phyloP scores from a whole-genome alignment of 2,329 filamentous ascomycete species.

The Pestalotiopsis sp. region DNA sequence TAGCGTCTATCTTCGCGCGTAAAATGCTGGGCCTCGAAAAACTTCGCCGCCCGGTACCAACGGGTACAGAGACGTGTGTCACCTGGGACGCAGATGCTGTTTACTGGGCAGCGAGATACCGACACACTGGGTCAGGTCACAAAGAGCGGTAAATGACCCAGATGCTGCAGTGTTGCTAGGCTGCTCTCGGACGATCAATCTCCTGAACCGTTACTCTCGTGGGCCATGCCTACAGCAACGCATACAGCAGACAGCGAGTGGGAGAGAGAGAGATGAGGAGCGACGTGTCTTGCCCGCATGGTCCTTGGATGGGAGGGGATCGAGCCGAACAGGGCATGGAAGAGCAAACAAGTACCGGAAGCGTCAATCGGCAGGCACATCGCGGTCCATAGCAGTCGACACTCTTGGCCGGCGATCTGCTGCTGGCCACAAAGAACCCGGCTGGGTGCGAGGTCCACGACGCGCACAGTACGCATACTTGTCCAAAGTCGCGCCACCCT shows the following conservation, averaged over 20 bases:
- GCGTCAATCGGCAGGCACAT: neutral
- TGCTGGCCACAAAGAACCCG: neutral
- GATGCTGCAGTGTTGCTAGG: constrained; percentile 1
- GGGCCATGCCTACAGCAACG: neutral
- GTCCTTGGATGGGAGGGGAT: neutral
- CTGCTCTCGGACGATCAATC: neutral
- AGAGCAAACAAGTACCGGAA: neutral
- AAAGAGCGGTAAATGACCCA: constrained; percentile 1
- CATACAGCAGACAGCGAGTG: neutral
- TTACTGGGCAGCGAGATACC: neutral
- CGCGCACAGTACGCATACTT: neutral
- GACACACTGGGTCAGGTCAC: neutral
- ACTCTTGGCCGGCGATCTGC: neutral
- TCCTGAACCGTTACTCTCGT: neutral
- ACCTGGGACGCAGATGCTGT: neutral
- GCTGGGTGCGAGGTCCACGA: neutral
- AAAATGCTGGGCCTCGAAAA: neutral
- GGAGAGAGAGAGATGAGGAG: neutral
- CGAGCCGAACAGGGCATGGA: neutral
- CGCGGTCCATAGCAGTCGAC: neutral
- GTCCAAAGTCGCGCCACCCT: neutral
- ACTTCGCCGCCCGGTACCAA: neutral
- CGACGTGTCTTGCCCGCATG: neutral
- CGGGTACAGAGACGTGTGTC: neutral
- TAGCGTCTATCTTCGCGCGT: constrained; percentile 6